Percentiles rank a stretch among this genome's conserved stretches.
Evolutionary conservation across 257 asterid species (phyloP).

Genomic region (Henckelia pumila): DNA sequence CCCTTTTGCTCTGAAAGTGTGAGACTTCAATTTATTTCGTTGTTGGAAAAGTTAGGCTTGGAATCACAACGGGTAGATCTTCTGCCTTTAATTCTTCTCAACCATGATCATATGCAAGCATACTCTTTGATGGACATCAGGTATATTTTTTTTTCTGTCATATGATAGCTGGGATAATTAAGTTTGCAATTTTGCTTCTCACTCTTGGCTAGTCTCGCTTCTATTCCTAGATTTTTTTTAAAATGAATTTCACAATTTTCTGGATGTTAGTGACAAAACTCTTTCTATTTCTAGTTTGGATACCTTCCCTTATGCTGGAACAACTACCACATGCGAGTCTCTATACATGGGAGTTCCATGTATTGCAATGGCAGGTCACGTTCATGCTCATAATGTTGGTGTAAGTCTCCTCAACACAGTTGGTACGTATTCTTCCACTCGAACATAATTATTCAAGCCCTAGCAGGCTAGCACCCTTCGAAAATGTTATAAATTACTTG

Average conservation of each 20-base stretch:
- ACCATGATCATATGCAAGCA: slow-evolving; percentile 99
- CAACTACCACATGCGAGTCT: slow-evolving; percentile 98
- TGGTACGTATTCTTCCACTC: slow-evolving; percentile 47
- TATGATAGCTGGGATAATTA: slow-evolving; percentile 17
- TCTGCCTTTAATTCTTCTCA: slow-evolving; percentile 91
- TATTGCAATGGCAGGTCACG: slow-evolving; percentile 89
- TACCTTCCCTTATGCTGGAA: slow-evolving; percentile 98
- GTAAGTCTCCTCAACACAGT: slow-evolving; percentile 82
- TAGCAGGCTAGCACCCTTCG: slow-evolving; percentile 4
- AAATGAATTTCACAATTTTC: slow-evolving; percentile 5
- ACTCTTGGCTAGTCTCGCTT: slow-evolving; percentile 8
- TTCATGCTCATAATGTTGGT: slow-evolving; percentile 98
- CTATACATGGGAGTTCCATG: slow-evolving; percentile 99
- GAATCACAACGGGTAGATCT: slow-evolving; percentile 95
- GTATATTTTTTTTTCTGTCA: slow-evolving; percentile 37
- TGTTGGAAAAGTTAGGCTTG: slow-evolving; percentile 92
- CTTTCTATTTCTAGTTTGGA: slow-evolving; percentile 67
- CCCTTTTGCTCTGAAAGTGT: slow-evolving; percentile 94
- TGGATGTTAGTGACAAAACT: slow-evolving; percentile 15
- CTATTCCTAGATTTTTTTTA: slow-evolving; percentile 10
- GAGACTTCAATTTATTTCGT: slow-evolving; percentile 73
- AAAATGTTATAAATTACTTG: slow-evolving; percentile 12
- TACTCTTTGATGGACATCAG: slow-evolving; percentile 98
- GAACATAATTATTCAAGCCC: neutral
- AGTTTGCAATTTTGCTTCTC: slow-evolving; percentile 7